Evolutionary conservation across 139 green algal genomes (phyloP).

Genomic region (Micromonas pusilla): DNA sequence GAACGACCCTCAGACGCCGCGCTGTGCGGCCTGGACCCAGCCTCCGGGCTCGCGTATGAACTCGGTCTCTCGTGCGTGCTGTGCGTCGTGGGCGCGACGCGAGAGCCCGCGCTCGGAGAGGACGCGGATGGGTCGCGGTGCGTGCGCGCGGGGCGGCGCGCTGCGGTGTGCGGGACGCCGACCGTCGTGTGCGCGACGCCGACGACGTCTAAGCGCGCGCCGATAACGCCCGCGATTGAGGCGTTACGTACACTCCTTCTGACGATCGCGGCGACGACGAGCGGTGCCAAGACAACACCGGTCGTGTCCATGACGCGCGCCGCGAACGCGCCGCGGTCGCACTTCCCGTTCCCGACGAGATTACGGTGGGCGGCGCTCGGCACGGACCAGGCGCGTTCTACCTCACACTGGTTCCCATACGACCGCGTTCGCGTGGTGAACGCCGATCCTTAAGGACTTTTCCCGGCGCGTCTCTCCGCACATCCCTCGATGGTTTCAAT

Average conservation of each 20-base stretch:
- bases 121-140: not conserved
- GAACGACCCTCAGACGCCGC: not conserved
- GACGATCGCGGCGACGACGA: not conserved
- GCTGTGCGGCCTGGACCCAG: not conserved
- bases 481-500: no score
- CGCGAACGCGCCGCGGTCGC: slow-evolving; percentile 22
- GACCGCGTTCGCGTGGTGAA: no score
- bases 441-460: no score
- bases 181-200: not conserved
- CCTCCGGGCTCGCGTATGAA: not conserved
- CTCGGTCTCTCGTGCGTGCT: slow-evolving; percentile 38
- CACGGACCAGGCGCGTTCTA: slow-evolving; percentile 5
- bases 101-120: not conserved
- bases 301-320: not conserved
- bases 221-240: not conserved
- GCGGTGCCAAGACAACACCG: not conserved
- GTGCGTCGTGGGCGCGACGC: slow-evolving; percentile 46
- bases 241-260: not conserved
- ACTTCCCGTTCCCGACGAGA: slow-evolving; percentile 31
- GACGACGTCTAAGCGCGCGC: not conserved
- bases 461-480: no score
- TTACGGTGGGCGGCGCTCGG: slow-evolving; percentile 26
- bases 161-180: not conserved
- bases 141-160: not conserved
- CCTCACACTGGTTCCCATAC: no score